Evolutionary conservation across 192 early-diverging fungal genomes (phyloP).

Genomic region (Funneliformis mosseae): DNA sequence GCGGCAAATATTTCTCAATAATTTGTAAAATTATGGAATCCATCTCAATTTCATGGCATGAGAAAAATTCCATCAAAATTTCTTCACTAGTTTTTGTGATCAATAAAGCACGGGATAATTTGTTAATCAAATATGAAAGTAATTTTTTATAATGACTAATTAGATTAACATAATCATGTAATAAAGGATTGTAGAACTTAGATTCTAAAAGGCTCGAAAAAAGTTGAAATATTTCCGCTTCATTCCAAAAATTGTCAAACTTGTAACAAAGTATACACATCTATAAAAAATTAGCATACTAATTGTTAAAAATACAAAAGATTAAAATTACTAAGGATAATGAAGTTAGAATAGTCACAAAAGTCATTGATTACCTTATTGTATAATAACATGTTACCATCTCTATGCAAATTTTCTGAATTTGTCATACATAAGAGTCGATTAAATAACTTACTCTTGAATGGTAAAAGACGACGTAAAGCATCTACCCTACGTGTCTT

Average conservation of each 20-base stretch:
- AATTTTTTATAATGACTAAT: not conserved
- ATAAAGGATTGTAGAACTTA: not conserved
- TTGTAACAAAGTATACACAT: not conserved
- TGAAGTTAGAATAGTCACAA: not conserved
- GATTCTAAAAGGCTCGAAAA: not conserved
- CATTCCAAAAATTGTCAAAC: not conserved
- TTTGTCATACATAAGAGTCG: not conserved
- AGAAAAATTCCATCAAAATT: not conserved
- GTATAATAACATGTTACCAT: not conserved
- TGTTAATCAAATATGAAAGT: not conserved
- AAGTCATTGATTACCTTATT: not conserved
- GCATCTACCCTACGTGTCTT: not conserved
- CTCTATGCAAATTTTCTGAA: not conserved
- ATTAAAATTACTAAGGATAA: not conserved
- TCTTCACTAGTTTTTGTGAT: not conserved
- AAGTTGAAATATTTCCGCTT: not conserved
- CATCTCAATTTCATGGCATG: not conserved
- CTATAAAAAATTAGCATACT: not conserved
- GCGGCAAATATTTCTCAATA: constrained; percentile 7
- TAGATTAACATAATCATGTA: not conserved
- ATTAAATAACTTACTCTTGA: not conserved
- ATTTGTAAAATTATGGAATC: constrained; percentile 12
- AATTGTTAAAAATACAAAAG: not conserved
- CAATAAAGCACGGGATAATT: not conserved
- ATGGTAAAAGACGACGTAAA: not conserved